These are phyloP conservation scores for Trichosporon sp. DNA, from an alignment of 1,284 basidiomycete genomes.

Conservation along the genomic window DNA sequence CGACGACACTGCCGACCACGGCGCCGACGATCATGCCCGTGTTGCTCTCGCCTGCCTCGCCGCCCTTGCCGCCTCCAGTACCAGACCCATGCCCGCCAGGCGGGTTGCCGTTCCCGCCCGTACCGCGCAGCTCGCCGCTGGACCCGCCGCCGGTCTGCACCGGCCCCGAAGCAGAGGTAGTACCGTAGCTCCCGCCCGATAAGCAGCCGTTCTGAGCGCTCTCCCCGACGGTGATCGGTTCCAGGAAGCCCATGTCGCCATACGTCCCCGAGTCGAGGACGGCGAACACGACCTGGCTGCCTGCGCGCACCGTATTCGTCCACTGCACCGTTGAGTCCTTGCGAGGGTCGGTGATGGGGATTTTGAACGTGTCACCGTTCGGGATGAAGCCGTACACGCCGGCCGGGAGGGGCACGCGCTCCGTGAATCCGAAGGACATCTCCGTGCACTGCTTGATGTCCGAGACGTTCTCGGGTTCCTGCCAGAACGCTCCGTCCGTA, in stretches of 20 bases:
- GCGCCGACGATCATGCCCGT: not conserved
- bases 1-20: not conserved
- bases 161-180: not conserved
- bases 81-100: not conserved
- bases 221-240: not conserved
- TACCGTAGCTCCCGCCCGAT: not conserved
- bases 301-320: not conserved
- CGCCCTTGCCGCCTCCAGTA: not conserved
- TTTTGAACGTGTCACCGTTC: not conserved
- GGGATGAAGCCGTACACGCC: not conserved
- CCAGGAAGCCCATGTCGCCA: not conserved
- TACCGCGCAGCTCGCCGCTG: not conserved
- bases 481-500: not conserved
- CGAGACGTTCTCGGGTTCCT: not conserved
- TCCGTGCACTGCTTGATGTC: not conserved
- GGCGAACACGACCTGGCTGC: not conserved
- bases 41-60: not conserved
- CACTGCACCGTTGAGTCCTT: not conserved
- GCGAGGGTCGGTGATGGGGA: not conserved
- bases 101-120: not conserved
- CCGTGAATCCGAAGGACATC: not conserved
- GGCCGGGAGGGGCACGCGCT: not conserved
- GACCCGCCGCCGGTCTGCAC: not conserved
- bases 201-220: not conserved
- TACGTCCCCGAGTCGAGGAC: not conserved